Base-by-base conservation (phyloP, 192 early-diverging fungal genomes). In the Backusella parvicylindrica region DNA sequence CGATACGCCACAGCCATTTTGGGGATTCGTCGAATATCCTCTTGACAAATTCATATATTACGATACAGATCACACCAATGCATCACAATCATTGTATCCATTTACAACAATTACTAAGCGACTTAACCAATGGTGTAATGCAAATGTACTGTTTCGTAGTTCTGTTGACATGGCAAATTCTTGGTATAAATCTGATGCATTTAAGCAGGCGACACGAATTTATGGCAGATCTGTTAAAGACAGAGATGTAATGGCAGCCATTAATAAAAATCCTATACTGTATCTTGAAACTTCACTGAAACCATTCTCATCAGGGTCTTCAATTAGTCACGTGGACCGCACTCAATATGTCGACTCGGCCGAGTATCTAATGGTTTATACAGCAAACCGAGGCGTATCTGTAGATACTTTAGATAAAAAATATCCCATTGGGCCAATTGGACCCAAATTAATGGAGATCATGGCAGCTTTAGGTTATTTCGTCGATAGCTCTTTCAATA, bases 311-410 rank as follows among this genome's bases (percentile, higher is more conserved):
- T 23, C 40, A 26, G 82, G 82, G 2, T 85, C 84, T 6, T 77
- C 77, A 32, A 33, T 85, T 3, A 75, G 80, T 12, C 84, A 85
- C 71, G 72, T 83, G 28, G 84, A 85, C 63, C 78, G 78, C 33
- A 9, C 6, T 2, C 53, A 41, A 15, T 85, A 83, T 64, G 21
- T 73, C 1, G 71, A 70, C 21, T 72, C 72, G 21, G 15, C 41
- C n/a, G 82, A 85, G 68, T 85, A 82, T 71, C 69, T 85, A 2
- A 85, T 85, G 84, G 70, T 74, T 16, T 85, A 78, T 60, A 56
- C 71, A 37, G 75, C 71, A 28, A 64, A 83, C 21, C 75, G 50
- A 21, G 84, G 84, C 38, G 64, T 85, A 21, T 47, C 68, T 18
- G 41, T 85, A 6, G 47, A 47, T 0, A 64, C n/a, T 3, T 36